A percentile compares a stretch with the other conserved stretches of the same genome.
These are phyloP conservation scores for Dipodascus geniculatus DNA, from an alignment of 805 yeast species.

Conservation along the genomic window DNA sequence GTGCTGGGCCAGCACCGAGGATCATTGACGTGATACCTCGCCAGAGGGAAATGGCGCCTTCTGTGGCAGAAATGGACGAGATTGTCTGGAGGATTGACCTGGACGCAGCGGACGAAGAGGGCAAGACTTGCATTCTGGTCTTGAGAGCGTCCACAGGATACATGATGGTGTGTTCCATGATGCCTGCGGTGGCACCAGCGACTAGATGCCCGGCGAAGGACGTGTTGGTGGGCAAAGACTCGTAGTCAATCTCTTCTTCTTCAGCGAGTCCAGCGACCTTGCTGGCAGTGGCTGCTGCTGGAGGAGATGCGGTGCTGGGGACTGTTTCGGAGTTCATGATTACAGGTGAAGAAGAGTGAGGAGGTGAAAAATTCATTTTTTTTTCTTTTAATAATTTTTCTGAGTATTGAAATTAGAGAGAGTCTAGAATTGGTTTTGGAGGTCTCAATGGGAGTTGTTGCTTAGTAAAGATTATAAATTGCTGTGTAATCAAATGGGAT, in stretches of 20 bases:
- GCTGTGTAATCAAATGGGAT: too few species aligned
- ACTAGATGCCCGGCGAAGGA: slow-evolving; percentile 68
- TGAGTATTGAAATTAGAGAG: too few species aligned
- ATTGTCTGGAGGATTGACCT: slow-evolving; percentile 50
- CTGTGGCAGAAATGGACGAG: slow-evolving; percentile 66
- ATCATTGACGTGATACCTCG: slow-evolving; percentile 87
- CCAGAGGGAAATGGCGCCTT: slow-evolving; percentile 85
- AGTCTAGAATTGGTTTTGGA: too few species aligned
- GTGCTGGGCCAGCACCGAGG: slow-evolving; percentile 98
- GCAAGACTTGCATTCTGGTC: slow-evolving; percentile 76
- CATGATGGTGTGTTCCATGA: slow-evolving; percentile 97
- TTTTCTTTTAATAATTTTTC: neutral
- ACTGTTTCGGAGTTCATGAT: neutral
- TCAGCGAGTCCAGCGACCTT: neutral
- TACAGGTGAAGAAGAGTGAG: neutral
- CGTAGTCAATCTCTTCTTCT: slow-evolving; percentile 48
- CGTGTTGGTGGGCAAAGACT: slow-evolving; percentile 79
- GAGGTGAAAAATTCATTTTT: slow-evolving; percentile 1
- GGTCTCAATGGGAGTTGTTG: too few species aligned
- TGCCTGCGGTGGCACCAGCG: slow-evolving; percentile 98
- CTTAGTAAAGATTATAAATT: too few species aligned
- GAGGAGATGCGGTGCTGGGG: neutral
- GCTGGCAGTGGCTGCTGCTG: neutral
- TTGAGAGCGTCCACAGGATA: slow-evolving; percentile 94
- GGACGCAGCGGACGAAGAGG: slow-evolving; percentile 16